phyloP scores from a whole-genome alignment of 2,329 filamentous ascomycete genomes.

The Emmonsia crescens region DNA sequence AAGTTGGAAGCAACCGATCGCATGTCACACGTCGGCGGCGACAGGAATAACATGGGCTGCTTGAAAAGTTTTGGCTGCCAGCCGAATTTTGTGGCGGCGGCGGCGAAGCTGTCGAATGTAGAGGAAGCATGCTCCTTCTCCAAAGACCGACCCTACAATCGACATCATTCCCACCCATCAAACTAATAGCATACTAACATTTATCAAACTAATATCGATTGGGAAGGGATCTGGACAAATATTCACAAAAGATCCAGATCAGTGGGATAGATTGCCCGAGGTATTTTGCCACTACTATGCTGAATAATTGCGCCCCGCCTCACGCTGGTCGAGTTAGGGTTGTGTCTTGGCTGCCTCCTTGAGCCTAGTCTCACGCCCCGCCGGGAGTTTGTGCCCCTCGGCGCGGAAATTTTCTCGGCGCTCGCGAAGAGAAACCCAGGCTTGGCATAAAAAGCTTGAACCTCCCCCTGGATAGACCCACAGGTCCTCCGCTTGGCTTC shows the following conservation, averaged over 20 bases:
- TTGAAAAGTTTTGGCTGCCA: not conserved
- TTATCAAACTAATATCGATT: not conserved
- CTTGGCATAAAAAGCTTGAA: not conserved
- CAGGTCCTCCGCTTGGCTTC: constrained; percentile 1
- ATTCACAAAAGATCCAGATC: not conserved
- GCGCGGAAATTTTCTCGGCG: not conserved
- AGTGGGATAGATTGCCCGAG: not conserved
- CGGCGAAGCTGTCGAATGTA: not conserved
- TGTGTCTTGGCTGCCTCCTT: constrained; percentile 4
- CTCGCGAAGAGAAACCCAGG: too few relatives aligned
- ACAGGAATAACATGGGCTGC: constrained; percentile 30
- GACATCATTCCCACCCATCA: constrained; percentile 3
- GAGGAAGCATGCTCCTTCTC: not conserved
- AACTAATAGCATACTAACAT: not conserved
- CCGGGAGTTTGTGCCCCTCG: not conserved
- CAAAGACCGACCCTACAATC: not conserved
- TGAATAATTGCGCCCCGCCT: not conserved
- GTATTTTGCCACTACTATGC: not conserved
- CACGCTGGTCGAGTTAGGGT: not conserved
- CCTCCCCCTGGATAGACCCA: not conserved
- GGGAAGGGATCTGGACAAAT: not conserved
- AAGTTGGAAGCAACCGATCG: constrained; percentile 33
- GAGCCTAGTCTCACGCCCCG: not conserved
- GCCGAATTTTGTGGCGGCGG: not conserved
- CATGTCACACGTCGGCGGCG: constrained; percentile 35